Conservation (phyloP, 2,329 filamentous ascomycete genomes). For the Aspergillus proliferans region DNA sequence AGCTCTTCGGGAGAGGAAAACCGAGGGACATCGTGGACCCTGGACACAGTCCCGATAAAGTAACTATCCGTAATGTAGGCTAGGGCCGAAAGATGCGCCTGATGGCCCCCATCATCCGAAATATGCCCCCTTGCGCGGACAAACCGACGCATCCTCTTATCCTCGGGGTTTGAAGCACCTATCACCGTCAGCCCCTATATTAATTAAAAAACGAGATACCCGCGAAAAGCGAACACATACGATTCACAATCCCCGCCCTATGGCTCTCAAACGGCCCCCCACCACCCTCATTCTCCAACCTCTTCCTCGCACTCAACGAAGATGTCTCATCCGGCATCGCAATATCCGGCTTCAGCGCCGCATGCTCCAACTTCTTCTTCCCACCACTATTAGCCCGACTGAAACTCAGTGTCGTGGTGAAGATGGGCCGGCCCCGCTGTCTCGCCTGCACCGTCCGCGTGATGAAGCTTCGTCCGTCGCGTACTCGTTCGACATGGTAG, state of each 20-base stretch:
- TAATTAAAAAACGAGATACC: background rate
- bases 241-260: slow-evolving; percentile 52
- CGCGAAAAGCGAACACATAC: slow-evolving; percentile 23
- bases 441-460: slow-evolving; percentile 94
- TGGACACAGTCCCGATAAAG: slow-evolving; percentile 83
- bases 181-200: slow-evolving; percentile 6
- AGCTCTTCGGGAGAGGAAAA: slow-evolving; percentile 52
- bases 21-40: slow-evolving; percentile 74
- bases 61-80: slow-evolving; percentile 91
- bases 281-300: slow-evolving; percentile 15
- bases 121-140: slow-evolving; percentile 57
- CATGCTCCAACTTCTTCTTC: slow-evolving; percentile 58
- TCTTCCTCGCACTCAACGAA: slow-evolving; percentile 24
- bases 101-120: slow-evolving; percentile 63
- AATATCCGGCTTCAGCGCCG: slow-evolving; percentile 53
- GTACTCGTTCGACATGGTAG: slow-evolving; percentile 90
- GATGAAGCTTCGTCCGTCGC: slow-evolving; percentile 81
- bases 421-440: slow-evolving; percentile 82
- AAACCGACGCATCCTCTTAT: slow-evolving; percentile 59
- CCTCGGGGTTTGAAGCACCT: slow-evolving; percentile 50
- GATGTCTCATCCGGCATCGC: slow-evolving; percentile 34
- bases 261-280: slow-evolving; percentile 54
- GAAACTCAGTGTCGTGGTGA: slow-evolving; percentile 92
- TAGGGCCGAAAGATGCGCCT: slow-evolving; percentile 77
- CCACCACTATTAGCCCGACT: slow-evolving; percentile 55